Percentiles rank a stretch among this genome's conserved stretches.
phyloP scores from a whole-genome alignment of 306 rosid species.

The Cucurbita argyrosperma region DNA sequence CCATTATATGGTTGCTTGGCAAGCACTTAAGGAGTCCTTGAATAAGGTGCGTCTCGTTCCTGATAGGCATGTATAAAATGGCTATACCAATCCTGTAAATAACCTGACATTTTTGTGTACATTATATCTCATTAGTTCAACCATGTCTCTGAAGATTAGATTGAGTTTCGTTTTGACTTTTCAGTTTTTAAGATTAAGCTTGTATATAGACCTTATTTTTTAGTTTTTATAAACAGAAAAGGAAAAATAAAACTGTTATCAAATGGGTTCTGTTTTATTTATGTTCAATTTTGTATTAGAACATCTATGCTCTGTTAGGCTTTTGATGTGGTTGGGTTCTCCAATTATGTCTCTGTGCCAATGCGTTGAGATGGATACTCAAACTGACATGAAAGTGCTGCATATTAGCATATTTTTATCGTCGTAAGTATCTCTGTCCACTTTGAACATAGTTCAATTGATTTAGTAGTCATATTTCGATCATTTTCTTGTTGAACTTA shows the following conservation, averaged over 20 bases:
- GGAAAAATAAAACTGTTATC: background rate
- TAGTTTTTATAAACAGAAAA: background rate
- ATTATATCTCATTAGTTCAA: background rate
- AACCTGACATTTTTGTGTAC: constrained; percentile 2
- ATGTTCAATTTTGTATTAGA: background rate
- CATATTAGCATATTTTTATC: background rate
- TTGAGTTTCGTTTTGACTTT: background rate
- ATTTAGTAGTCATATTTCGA: background rate
- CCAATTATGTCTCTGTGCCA: background rate
- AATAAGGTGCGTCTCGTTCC: constrained; percentile 69
- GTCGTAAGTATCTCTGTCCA: background rate
- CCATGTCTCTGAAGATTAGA: background rate
- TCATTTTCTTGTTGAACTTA: background rate
- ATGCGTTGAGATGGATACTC: background rate
- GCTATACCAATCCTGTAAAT: constrained; percentile 1
- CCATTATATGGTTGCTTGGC: constrained; percentile 84
- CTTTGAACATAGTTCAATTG: background rate
- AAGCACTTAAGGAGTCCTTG: constrained; percentile 74
- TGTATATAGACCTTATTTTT: background rate
- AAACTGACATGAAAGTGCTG: background rate
- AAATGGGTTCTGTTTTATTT: background rate
- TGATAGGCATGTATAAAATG: constrained; percentile 37
- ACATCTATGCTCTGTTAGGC: background rate
- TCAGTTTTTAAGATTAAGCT: background rate
- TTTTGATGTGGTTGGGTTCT: background rate